Conservation (phyloP, 2,329 filamentous ascomycete genomes). For the Colletotrichum sp. region DNA sequence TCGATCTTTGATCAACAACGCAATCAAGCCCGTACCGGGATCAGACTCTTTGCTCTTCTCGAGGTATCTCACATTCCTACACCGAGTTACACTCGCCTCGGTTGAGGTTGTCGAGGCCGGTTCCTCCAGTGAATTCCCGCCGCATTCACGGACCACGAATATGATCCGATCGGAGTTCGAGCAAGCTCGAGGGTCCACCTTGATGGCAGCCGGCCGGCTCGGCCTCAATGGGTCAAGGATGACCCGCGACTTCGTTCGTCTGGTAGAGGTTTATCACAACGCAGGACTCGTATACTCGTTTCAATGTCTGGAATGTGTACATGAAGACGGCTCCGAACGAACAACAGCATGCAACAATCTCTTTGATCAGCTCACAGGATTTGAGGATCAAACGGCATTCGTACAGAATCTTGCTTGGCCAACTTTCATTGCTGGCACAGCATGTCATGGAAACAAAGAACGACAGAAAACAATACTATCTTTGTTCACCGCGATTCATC, state of each 20-base stretch:
- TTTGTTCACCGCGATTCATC: conserved; percentile 22
- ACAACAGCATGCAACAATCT: conserved; percentile 21
- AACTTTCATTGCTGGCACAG: conserved; percentile 31
- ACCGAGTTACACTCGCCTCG: conserved; percentile 25
- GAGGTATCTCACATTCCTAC: conserved; percentile 26
- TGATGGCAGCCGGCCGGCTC: conserved; percentile 30
- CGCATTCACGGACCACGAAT: not conserved
- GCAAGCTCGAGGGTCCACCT: conserved; percentile 29
- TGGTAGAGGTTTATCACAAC: conserved; percentile 33
- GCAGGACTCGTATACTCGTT: conserved; percentile 31
- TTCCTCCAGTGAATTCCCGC: not conserved
- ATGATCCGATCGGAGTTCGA: conserved; percentile 26
- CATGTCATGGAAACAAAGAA: conserved; percentile 25
- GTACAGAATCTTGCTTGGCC: conserved; percentile 35
- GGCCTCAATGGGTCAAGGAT: conserved; percentile 20
- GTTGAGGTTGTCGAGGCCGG: not conserved
- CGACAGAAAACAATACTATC: conserved; percentile 22
- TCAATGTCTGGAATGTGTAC: conserved; percentile 27
- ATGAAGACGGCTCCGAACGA: conserved; percentile 18
- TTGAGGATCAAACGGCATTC: conserved; percentile 27
- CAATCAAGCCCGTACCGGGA: not conserved
- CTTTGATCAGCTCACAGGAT: conserved; percentile 25
- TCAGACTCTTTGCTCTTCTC: conserved; percentile 24
- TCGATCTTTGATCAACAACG: conserved; percentile 22
- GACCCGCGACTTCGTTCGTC: conserved; percentile 29